Evolutionary conservation across 208 protist genomes (phyloP), one percentile per base, ranked within the genome.

Genomic region (Wallacemonas sp.): DNA sequence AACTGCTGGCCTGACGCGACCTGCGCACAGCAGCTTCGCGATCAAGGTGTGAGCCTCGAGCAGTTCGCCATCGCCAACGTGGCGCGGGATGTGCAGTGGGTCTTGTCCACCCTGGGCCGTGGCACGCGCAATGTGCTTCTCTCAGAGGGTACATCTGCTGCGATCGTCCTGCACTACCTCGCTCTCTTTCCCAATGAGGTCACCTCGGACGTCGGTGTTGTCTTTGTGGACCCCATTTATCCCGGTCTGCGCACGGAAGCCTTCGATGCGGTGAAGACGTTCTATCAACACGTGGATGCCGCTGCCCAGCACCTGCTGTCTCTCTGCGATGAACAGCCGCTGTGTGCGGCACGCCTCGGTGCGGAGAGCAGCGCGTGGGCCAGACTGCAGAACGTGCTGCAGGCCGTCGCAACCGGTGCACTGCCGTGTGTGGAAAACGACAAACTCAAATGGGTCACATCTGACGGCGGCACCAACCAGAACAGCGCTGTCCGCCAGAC

Each of bases 61-160:
- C 73, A 82, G 39, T 83, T 70, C 54, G 42, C 77, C 0, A 63
- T 70, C 15, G 64, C 62, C 2, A 66, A 88, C 59, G 71, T 62
- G 15, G 81, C 66, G 30, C 62, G 77, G 11, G 81, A 88, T 55
- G 62, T 90, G 17, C 34, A 70, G n/a, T 82, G 68, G 66, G 54
- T 72, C 1, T 53, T 84, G 12, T 49, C 51, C 30, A 76, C 39
- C 4, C 65, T 90, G 17, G 72, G 72, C 12, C 34, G 45, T 1
- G 60, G 51, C 3, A 72, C 42, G n/a, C 58, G 44, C 45, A 84
- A 84, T 62, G 67, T 90, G n/a, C 8, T 90, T 4, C 28, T 90
- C n/a, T 38, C 55, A 3, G 68, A 90, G 31, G 83, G 83, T 6
- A 26, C 86, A 39, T 71, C 73, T 38, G 75, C 51, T 24, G 45